phyloP scores from a whole-genome alignment of 768 basidiomycete species.

The Naganishia randhawae region DNA sequence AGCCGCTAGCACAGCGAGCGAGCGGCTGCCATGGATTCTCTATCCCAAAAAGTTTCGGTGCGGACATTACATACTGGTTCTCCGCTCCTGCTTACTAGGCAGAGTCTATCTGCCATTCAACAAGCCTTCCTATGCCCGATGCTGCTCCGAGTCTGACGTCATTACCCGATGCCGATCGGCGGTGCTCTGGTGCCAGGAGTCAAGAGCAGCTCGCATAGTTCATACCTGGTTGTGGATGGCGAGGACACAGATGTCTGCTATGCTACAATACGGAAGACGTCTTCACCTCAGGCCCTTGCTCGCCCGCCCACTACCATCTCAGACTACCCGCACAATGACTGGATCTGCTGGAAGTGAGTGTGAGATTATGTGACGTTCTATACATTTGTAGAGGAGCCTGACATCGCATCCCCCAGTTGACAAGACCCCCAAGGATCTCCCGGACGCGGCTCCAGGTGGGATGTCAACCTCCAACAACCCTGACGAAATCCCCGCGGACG shows the following conservation, averaged over 20 bases:
- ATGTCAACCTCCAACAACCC: conserved; percentile 19
- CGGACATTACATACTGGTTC: conserved; percentile 8
- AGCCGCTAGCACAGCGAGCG: conserved; percentile 13
- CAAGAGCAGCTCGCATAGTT: not conserved
- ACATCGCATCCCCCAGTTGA: not conserved
- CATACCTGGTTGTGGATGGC: not conserved
- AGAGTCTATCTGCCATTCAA: too few relatives aligned
- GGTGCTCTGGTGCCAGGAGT: not conserved
- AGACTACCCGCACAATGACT: conserved; percentile 11
- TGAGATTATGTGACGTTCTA: not conserved
- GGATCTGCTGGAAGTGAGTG: conserved; percentile 18
- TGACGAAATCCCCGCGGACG: conserved; percentile 14
- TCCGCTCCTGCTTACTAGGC: too few relatives aligned
- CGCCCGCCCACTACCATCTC: not conserved
- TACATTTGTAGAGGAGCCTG: not conserved
- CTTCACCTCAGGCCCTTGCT: not conserved
- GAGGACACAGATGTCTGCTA: not conserved
- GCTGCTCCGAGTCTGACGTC: too few relatives aligned
- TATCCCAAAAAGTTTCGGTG: not conserved
- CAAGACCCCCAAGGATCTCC: conserved; percentile 2
- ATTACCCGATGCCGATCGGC: too few relatives aligned
- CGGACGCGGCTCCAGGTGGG: conserved; percentile 9
- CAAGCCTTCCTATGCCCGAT: too few relatives aligned
- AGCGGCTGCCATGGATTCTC: not conserved
- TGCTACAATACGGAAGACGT: not conserved